These are phyloP conservation scores for Chlorophyllum brunneum DNA, from an alignment of 768 basidiomycete species.

Conservation along the genomic window DNA sequence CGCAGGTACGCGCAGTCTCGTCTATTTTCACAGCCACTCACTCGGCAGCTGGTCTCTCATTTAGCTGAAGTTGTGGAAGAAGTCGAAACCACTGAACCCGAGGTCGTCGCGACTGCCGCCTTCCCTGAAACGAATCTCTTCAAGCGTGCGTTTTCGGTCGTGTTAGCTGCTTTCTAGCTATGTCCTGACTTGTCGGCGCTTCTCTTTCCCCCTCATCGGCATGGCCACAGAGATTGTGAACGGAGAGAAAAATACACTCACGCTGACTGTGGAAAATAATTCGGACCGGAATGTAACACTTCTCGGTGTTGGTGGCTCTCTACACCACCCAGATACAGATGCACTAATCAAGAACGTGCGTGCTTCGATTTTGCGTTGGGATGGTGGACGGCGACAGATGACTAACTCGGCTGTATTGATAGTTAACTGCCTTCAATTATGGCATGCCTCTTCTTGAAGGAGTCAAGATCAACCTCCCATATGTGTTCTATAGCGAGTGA, in stretches of 20 bases:
- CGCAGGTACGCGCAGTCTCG: background rate
- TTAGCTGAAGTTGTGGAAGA: conserved; percentile 20
- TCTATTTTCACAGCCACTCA: conserved; percentile 3
- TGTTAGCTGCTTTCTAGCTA: background rate
- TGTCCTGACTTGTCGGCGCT: conserved; percentile 16
- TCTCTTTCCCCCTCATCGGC: background rate
- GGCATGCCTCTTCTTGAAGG: conserved; percentile 49
- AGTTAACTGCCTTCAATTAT: conserved; percentile 61
- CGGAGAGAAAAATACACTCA: conserved; percentile 71
- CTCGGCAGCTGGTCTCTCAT: too few species aligned
- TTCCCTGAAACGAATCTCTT: conserved; percentile 76
- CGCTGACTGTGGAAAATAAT: conserved; percentile 69
- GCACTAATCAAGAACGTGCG: conserved; percentile 68
- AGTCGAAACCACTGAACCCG: conserved; percentile 42
- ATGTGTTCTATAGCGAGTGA: conserved; percentile 78
- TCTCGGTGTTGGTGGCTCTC: conserved; percentile 58
- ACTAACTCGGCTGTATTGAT: conserved; percentile 7
- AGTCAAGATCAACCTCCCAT: conserved; percentile 64
- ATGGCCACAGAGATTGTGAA: conserved; percentile 70
- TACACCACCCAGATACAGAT: conserved; percentile 62
- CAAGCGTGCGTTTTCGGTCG: conserved; percentile 53
- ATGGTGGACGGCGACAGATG: background rate
- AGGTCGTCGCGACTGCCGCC: conserved; percentile 47
- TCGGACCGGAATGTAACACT: conserved; percentile 71
- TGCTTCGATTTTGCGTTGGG: background rate